Percentiles rank a stretch among this genome's conserved stretches.
Evolutionary conservation across 2,329 filamentous ascomycete species (phyloP).

Genomic region (Fusarium pininemorale): DNA sequence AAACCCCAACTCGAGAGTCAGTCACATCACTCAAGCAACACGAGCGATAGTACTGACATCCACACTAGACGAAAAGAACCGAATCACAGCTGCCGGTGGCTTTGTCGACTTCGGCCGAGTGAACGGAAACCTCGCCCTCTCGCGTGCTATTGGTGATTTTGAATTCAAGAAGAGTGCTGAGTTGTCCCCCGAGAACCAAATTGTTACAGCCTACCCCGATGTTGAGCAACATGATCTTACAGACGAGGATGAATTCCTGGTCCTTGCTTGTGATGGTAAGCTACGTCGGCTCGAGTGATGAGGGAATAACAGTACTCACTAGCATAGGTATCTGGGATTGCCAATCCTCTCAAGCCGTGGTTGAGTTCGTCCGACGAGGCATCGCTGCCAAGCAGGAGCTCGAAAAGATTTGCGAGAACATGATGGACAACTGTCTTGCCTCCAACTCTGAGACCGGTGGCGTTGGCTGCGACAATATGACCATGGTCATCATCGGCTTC

Average conservation of each 20-base stretch:
- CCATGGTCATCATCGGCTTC: constrained; percentile 90
- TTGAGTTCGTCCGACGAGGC: constrained; percentile 95
- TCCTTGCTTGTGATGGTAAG: constrained; percentile 91
- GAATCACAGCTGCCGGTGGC: constrained; percentile 93
- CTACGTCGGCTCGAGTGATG: constrained; percentile 21
- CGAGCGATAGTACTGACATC: constrained; percentile 27
- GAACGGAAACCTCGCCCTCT: constrained; percentile 96
- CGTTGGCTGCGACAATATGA: constrained; percentile 99
- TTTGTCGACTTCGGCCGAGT: constrained; percentile 99
- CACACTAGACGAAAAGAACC: constrained; percentile 84
- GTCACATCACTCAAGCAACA: constrained; percentile 39
- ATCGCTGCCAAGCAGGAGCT: constrained; percentile 97
- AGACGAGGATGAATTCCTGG: constrained; percentile 94
- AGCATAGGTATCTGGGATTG: constrained; percentile 96
- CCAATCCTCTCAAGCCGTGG: constrained; percentile 95
- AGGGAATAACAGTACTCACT: constrained; percentile 32
- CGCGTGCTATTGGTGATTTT: constrained; percentile 97
- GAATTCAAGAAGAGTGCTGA: constrained; percentile 99
- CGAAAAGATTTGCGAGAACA: constrained; percentile 96
- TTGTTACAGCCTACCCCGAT: constrained; percentile 96
- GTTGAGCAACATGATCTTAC: constrained; percentile 90
- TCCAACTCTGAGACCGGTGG: constrained; percentile 98
- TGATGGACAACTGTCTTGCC: constrained; percentile 99
- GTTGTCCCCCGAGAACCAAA: constrained; percentile 96
- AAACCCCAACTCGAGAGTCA: constrained; percentile 97